These are phyloP conservation scores for Candida tammaniensis DNA, from an alignment of 805 yeast species.

Conservation along the genomic window DNA sequence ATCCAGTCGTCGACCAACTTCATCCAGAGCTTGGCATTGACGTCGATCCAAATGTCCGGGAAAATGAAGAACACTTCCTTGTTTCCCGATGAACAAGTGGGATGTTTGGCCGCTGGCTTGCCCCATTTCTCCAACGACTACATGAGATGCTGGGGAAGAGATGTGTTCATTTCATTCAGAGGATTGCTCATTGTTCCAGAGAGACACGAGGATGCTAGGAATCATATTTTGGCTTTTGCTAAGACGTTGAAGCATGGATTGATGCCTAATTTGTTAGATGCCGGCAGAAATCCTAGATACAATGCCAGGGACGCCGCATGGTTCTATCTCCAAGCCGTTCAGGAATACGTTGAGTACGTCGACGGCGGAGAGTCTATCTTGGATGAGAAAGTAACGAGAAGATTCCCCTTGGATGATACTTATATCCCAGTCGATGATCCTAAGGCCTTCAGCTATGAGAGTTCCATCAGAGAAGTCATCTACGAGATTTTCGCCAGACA, in stretches of 20 bases:
- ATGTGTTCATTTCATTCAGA: constrained; percentile 82
- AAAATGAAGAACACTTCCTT: constrained; percentile 70
- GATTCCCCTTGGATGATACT: constrained; percentile 87
- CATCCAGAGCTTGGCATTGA: constrained; percentile 73
- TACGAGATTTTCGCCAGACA: constrained; percentile 85
- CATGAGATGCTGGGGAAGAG: constrained; percentile 99
- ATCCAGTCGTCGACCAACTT: constrained; percentile 66
- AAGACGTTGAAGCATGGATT: constrained; percentile 91
- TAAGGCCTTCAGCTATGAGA: constrained; percentile 69
- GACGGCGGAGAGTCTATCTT: constrained; percentile 70
- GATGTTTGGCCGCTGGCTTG: constrained; percentile 91
- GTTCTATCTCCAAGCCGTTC: constrained; percentile 89
- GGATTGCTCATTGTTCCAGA: constrained; percentile 80
- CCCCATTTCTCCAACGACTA: constrained; percentile 90
- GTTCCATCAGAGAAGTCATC: constrained; percentile 71
- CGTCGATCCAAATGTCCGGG: constrained; percentile 87
- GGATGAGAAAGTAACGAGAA: constrained; percentile 68
- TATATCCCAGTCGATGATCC: constrained; percentile 68
- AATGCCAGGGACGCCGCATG: constrained; percentile 97
- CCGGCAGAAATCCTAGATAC: constrained; percentile 90
- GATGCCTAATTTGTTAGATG: constrained; percentile 88
- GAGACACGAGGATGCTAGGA: constrained; percentile 72
- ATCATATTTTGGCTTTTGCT: constrained; percentile 84
- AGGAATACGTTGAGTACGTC: constrained; percentile 67
- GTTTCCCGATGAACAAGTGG: constrained; percentile 56